phyloP scores from a whole-genome alignment of 2,329 filamentous ascomycete species.

The Sordariomycetes sp. region DNA sequence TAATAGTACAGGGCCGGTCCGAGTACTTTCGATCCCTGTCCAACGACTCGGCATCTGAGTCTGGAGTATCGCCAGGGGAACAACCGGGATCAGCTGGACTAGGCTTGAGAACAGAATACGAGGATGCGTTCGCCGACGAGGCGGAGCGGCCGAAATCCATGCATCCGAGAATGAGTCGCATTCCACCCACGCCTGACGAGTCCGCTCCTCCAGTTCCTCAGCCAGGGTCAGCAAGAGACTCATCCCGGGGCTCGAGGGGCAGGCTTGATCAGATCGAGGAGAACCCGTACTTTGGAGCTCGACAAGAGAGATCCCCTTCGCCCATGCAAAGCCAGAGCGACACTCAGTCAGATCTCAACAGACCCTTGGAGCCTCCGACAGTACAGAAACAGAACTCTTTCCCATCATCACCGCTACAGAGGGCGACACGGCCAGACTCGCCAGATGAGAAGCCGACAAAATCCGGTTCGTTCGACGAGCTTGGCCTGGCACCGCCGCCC shows the following conservation, averaged over 20 bases:
- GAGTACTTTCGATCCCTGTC: conserved; percentile 75
- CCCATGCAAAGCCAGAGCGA: conserved; percentile 38
- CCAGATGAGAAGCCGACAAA: conserved; percentile 33
- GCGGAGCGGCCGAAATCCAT: conserved; percentile 58
- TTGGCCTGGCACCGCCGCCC: conserved; percentile 42
- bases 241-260: conserved; percentile 29
- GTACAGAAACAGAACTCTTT: conserved; percentile 21
- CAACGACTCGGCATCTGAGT: conserved; percentile 46
- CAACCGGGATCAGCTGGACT: conserved; percentile 19
- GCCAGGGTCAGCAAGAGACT: too few relatives aligned
- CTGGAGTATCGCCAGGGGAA: conserved; percentile 16
- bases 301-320: conserved; percentile 49
- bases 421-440: conserved; percentile 25
- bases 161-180: conserved; percentile 64
- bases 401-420: conserved; percentile 23
- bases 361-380: conserved; percentile 17
- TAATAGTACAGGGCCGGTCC: conserved; percentile 64
- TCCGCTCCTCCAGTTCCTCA: conserved; percentile 35
- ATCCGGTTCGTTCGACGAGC: conserved; percentile 38
- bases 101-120: conserved; percentile 45
- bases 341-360: conserved; percentile 17
- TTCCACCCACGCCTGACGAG: conserved; percentile 41
- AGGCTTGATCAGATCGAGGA: conserved; percentile 30
- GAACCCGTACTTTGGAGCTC: conserved; percentile 38
- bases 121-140: conserved; percentile 42